phyloP scores from a whole-genome alignment of 1,139 yeast species.

The Williopsis jadinii region DNA sequence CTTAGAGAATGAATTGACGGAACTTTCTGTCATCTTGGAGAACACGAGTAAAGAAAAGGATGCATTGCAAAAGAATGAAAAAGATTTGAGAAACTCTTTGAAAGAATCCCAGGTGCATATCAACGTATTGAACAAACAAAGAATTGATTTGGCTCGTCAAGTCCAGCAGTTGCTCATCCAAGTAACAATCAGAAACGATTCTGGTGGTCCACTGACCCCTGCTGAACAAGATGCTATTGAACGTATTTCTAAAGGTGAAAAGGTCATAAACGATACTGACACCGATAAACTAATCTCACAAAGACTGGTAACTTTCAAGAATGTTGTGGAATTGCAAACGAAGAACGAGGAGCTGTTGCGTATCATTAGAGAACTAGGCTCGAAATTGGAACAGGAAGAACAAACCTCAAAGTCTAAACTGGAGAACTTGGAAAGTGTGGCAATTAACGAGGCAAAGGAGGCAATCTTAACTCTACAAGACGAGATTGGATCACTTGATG shows the following conservation, averaged over 20 bases:
- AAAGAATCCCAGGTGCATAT: slow-evolving; percentile 32
- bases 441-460: slow-evolving; percentile 66
- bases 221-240: slow-evolving; percentile 42
- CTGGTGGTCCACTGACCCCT: slow-evolving; percentile 48
- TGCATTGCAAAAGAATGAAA: slow-evolving; percentile 24
- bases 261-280: slow-evolving; percentile 41
- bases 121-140: slow-evolving; percentile 43
- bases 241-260: slow-evolving; percentile 26
- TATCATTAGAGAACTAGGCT: slow-evolving; percentile 64
- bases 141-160: slow-evolving; percentile 73
- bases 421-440: slow-evolving; percentile 46
- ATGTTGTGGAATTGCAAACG: slow-evolving; percentile 59
- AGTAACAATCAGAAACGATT: slow-evolving; percentile 45
- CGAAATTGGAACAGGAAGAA: slow-evolving; percentile 55
- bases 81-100: slow-evolving; percentile 24
- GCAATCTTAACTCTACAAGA: slow-evolving; percentile 65
- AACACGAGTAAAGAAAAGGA: slow-evolving; percentile 36
- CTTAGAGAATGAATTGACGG: slow-evolving; percentile 45
- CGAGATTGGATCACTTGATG: slow-evolving; percentile 45
- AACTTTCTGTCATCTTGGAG: slow-evolving; percentile 41
- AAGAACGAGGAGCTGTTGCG: slow-evolving; percentile 67
- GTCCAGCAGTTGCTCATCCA: slow-evolving; percentile 68
- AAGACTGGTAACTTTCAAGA: slow-evolving; percentile 63
- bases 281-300: slow-evolving; percentile 68
- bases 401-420: slow-evolving; percentile 33